Evolutionary conservation across 1,284 basidiomycete species (phyloP).

Genomic region (Pyrrhoderma lamaoense): DNA sequence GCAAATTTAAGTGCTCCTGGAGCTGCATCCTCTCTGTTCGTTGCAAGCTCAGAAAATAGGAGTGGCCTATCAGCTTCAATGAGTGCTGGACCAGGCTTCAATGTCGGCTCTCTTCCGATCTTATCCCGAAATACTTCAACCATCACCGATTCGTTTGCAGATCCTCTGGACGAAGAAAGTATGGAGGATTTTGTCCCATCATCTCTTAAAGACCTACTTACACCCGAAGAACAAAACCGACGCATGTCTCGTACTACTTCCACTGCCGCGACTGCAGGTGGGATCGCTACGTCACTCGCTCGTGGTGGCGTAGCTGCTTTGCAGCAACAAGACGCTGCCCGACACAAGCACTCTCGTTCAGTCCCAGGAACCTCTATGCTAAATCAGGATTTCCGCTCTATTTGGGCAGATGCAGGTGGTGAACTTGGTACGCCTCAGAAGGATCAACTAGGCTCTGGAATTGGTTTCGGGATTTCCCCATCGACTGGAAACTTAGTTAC

Average conservation of each 20-base stretch:
- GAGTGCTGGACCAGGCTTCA: constrained; percentile 30
- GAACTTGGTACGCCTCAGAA: neutral
- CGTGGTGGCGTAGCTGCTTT: constrained; percentile 19
- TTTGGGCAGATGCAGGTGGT: constrained; percentile 46
- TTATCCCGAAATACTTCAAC: constrained; percentile 16
- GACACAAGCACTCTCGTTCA: constrained; percentile 69
- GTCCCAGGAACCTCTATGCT: constrained; percentile 69
- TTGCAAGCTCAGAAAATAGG: constrained; percentile 23
- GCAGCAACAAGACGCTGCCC: constrained; percentile 28
- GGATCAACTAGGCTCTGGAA: neutral
- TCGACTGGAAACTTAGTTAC: constrained; percentile 3
- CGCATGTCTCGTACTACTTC: constrained; percentile 68
- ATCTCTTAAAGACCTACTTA: constrained; percentile 80
- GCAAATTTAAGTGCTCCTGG: constrained; percentile 69
- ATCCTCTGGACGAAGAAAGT: constrained; percentile 65
- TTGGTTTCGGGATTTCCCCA: constrained; percentile 9
- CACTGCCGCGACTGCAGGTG: constrained; percentile 29
- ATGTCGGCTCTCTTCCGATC: constrained; percentile 23
- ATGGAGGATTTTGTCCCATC: constrained; percentile 84
- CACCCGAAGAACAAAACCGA: constrained; percentile 73
- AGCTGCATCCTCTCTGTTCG: constrained; percentile 39
- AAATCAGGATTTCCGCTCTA: constrained; percentile 57
- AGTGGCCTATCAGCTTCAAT: constrained; percentile 41
- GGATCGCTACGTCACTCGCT: constrained; percentile 21
- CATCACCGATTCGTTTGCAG: constrained; percentile 22